Evolutionary conservation across 352 stramenopile species (phyloP), one percentile per base, ranked within the genome.

Genomic region (Pythium folliculosum): DNA sequence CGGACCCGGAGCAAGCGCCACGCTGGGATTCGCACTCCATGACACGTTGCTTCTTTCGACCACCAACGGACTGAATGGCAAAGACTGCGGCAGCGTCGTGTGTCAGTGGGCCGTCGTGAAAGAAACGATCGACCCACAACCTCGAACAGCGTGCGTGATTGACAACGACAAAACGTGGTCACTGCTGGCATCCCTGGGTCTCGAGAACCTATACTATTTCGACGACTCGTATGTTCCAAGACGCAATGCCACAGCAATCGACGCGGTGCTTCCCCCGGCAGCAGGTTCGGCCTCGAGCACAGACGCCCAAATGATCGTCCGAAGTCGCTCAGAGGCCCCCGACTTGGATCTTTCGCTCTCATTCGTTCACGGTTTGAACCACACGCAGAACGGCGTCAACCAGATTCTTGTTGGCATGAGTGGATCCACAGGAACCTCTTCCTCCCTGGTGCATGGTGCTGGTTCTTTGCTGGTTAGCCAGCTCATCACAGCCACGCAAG

Each of bases 311-410:
- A 2, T 25, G 14, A 27, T 44, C 21, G 25, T 32, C 32, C 50
- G 58, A 50, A 43, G 32, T 5, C 30, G 70, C 12, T 84, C 75
- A 0, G 81, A 91, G 58, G 81, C 81, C 0, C 80, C 83, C 0
- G 80, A 90, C 71, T 45, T 91, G 44, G 77, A 86, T n/a, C 73
- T 91, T n/a, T 77, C 76, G 1, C 48, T 89, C 5, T 71, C 60
- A 0, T 72, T 70, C 35, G 78, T 81, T 8, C 76, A 81, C 37
- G 83, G 83, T 22, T 69, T 89, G 10, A 91, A 91, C 40, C 64
- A 88, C 44, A 51, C 51, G 3, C 54, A 61, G 1, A 77, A 63
- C 53, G 72, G 69, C 21, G 57, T 88, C 27, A 90, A 89, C 47
- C 79, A 82, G 54, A 74, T 77, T 6, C 45, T 89, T 3, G 60